Conservation (phyloP, 225 moss, liverwort and hornwort genomes). For the Physcomitrellopsis africana region DNA sequence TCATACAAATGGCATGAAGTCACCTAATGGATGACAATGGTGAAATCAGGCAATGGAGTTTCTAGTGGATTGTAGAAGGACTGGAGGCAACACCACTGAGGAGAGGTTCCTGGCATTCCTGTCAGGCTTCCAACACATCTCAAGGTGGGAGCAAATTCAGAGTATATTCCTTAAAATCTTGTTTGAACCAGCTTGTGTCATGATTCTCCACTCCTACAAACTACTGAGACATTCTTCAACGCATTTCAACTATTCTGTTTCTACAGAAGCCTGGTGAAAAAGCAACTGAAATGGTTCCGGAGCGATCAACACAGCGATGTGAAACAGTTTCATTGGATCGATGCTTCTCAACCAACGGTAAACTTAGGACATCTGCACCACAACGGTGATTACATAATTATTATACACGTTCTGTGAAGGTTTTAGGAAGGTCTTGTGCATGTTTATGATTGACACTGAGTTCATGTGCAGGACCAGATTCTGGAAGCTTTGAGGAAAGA, state of each 20-base stretch:
- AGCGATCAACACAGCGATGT: conserved; percentile 31
- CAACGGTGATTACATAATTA: too few relatives aligned
- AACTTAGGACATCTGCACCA: background rate
- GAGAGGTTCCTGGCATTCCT: conserved; percentile 45
- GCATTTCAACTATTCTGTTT: background rate
- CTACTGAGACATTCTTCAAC: background rate
- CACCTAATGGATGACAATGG: too few relatives aligned
- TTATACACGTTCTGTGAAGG: too few relatives aligned
- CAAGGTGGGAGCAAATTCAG: conserved; percentile 35
- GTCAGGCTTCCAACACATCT: conserved; percentile 58
- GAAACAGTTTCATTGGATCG: conserved; percentile 45
- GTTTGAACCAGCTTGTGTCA: too few relatives aligned
- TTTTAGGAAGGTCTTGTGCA: too few relatives aligned
- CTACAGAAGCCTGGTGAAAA: conserved; percentile 59
- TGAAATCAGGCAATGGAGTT: conserved; percentile 55
- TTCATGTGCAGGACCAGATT: conserved; percentile 37
- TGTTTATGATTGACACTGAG: too few relatives aligned
- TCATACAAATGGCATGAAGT: too few relatives aligned
- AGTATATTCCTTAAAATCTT: too few relatives aligned
- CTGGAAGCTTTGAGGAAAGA: conserved; percentile 43
- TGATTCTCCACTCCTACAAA: too few relatives aligned
- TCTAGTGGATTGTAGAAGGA: conserved; percentile 39
- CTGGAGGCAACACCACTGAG: conserved; percentile 46
- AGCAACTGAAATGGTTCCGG: conserved; percentile 65
- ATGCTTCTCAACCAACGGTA: conserved; percentile 52